A percentile compares a stretch with the other conserved stretches of the same genome.
Evolutionary conservation across 495 filamentous ascomycete genomes (phyloP).

Genomic region (Poronia punctata): DNA sequence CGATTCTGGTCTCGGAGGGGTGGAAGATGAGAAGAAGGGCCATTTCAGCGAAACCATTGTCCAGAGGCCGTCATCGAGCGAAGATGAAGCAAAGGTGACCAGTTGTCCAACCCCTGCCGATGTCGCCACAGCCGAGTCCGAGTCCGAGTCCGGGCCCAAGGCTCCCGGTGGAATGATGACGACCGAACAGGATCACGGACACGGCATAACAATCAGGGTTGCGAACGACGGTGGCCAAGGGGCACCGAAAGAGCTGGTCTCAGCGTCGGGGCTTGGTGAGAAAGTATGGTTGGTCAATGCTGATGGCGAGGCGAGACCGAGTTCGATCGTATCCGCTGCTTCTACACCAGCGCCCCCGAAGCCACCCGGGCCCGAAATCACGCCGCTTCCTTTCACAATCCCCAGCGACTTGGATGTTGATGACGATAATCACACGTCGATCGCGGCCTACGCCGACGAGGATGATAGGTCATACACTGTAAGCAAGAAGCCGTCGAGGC

Average conservation of each 20-base stretch:
- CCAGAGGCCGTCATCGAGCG: conserved; percentile 17
- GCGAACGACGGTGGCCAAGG: conserved; percentile 28
- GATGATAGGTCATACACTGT: conserved; percentile 22
- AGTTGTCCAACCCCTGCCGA: conserved; percentile 23
- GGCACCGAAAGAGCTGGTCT: conserved; percentile 12
- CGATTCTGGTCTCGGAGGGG: conserved; percentile 49
- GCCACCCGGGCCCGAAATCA: conserved; percentile 32
- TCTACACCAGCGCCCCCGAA: conserved; percentile 10
- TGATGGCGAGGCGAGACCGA: conserved; percentile 20
- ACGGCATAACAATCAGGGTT: conserved; percentile 32
- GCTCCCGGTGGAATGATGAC: conserved; percentile 28
- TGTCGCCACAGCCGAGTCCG: conserved; percentile 9
- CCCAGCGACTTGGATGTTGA: conserved; percentile 32
- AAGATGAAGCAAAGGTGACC: conserved; percentile 28
- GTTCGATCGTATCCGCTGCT: conserved; percentile 9
- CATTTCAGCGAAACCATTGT: conserved; percentile 16
- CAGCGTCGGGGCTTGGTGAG: conserved; percentile 26
- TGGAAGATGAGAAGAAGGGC: conserved; percentile 45
- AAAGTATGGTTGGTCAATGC: conserved; percentile 25
- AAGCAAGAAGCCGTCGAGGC: conserved; percentile 18
- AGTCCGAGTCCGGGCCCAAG: conserved; percentile 19
- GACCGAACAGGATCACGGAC: conserved; percentile 21
- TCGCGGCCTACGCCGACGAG: conserved; percentile 56
- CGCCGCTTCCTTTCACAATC: conserved; percentile 56
- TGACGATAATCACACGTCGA: conserved; percentile 50